Evolutionary conservation across 805 yeast species (phyloP).

Genomic region (Lipomyces starkeyi): DNA sequence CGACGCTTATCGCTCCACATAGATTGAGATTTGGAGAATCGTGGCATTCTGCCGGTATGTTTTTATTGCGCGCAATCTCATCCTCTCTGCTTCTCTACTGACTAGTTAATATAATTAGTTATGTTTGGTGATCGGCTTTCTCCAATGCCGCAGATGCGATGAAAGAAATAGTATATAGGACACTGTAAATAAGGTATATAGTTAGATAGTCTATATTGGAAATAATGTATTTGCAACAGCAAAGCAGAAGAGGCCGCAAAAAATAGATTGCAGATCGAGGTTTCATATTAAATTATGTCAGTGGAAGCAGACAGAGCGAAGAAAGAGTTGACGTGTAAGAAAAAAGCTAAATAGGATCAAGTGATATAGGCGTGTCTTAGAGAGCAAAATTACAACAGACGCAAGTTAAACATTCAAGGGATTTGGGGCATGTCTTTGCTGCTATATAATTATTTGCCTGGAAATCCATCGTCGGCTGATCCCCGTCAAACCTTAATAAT

Average conservation of each 20-base stretch:
- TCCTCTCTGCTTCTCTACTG: neutral
- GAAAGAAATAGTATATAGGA: neutral
- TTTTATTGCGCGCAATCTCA: neutral
- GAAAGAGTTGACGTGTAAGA: neutral
- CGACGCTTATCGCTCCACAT: neutral
- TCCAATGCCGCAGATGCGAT: neutral
- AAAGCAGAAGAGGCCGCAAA: neutral
- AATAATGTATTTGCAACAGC: neutral
- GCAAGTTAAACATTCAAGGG: neutral
- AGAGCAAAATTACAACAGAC: neutral
- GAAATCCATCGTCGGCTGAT: neutral
- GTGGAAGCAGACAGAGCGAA: neutral
- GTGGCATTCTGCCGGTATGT: neutral
- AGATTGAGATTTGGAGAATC: neutral
- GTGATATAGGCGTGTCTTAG: neutral
- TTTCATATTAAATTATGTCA: neutral
- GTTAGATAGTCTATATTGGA: neutral
- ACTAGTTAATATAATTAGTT: neutral
- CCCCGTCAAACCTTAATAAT: neutral
- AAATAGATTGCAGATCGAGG: neutral
- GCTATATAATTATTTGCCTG: neutral
- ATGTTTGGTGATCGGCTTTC: neutral
- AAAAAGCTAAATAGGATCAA: neutral
- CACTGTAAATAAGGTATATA: neutral
- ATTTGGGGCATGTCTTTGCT: neutral